These are phyloP conservation scores for Cordyceps cateniannulata DNA, from an alignment of 2,329 filamentous ascomycete species.

Conservation along the genomic window DNA sequence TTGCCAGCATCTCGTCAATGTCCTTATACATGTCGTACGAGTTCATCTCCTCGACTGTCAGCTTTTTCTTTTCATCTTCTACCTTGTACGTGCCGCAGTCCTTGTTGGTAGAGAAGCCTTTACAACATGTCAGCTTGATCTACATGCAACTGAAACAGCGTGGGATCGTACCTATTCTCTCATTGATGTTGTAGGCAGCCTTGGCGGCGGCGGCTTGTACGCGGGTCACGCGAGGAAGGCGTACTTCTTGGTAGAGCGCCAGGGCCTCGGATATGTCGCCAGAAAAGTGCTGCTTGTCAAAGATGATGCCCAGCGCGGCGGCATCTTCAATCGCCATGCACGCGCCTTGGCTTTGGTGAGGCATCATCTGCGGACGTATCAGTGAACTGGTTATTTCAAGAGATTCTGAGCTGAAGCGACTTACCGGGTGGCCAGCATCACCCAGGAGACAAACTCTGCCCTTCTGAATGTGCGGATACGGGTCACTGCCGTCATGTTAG, in stretches of 20 bases:
- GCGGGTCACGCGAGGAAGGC: conserved; percentile 47
- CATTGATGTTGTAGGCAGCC: conserved; percentile 56
- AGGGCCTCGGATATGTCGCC: conserved; percentile 43
- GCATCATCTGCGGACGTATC: conserved; percentile 51
- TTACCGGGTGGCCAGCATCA: conserved; percentile 58
- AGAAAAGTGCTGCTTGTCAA: conserved; percentile 39
- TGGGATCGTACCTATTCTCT: conserved; percentile 45
- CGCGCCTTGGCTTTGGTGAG: conserved; percentile 62
- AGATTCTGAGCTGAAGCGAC: conserved; percentile 1
- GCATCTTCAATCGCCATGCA: conserved; percentile 65
- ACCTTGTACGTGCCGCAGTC: conserved; percentile 52
- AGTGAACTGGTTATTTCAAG: not conserved
- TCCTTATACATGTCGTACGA: conserved; percentile 55
- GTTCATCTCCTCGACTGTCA: conserved; percentile 67
- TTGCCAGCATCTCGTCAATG: conserved; percentile 41
- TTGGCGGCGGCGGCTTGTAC: conserved; percentile 52
- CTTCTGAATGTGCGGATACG: conserved; percentile 52
- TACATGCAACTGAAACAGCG: not conserved
- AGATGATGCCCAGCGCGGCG: conserved; percentile 55
- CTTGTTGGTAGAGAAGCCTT: conserved; percentile 59
- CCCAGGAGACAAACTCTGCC: conserved; percentile 51
- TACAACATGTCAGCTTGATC: not conserved
- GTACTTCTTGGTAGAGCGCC: conserved; percentile 43
- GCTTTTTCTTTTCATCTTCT: conserved; percentile 51
- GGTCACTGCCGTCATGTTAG: conserved; percentile 25